Base-by-base conservation (phyloP, 1,284 basidiomycete species). In the Lentinula novae-zelandiae region DNA sequence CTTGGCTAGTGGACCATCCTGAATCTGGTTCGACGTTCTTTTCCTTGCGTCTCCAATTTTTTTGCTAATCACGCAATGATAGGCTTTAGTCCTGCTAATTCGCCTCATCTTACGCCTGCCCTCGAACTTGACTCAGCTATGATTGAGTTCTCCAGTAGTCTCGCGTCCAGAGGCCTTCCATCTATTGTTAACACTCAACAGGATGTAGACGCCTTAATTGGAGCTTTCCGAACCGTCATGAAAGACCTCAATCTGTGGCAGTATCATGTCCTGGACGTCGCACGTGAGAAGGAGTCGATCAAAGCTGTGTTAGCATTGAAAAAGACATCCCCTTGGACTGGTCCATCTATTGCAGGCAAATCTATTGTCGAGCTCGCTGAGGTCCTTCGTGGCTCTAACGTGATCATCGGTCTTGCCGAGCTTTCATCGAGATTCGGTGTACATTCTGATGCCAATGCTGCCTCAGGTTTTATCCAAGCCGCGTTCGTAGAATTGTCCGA, bases 1-100 rank as follows among this genome's bases (percentile, higher is more conserved):
- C 86, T 8, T 98, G 95, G 95, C 79, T 98, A n/a, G 72, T 85
- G 44, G 85, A 95, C 5, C 95, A 98, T 73, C 95, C 96, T 2
- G 95, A 98, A 82, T 92, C 95, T 65, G 95, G 94, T 89, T 66
- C 65, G 83, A 72, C 12, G 64, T 13, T 8, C 40, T 31, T 13
- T 12, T 33, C 42, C 49, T 49, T 20, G 27, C 20, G 33, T 49
- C 52, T 57, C 20, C 60, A 64, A 52, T 64, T 36, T 65, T 39
- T 17, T 9, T 31, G 48, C 62, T 61, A n/a, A 61, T 56, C 58
- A 40, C 55, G 33, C 34, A 48, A 15, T 27, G 64, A 0, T 66
- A 95, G 95, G 93, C 48, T 97, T 87, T 73, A 96, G 90, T 65
- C 90, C 93, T 2, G 78, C 83, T 46, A 97, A 96, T 73, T 90